Evolutionary conservation across 208 protist species (phyloP).

Genomic region (Leishmania turanica): DNA sequence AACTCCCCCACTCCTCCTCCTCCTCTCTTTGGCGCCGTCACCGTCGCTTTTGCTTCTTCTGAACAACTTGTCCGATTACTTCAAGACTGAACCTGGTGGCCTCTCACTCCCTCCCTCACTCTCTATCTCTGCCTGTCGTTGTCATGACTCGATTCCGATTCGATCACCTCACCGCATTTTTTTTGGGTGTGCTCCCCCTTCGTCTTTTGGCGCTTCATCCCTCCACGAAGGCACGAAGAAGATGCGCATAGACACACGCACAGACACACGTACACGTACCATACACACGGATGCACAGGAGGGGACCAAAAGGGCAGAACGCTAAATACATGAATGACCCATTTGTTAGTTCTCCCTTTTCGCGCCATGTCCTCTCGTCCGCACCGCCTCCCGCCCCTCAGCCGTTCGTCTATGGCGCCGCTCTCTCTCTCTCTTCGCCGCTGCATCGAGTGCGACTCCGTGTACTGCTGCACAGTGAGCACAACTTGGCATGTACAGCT

Average conservation of each 20-base stretch:
- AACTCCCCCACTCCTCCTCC: background rate
- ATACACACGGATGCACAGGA: background rate
- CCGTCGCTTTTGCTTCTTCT: background rate
- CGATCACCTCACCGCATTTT: background rate
- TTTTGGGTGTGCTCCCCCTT: background rate
- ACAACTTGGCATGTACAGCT: too few species aligned
- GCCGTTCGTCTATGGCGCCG: background rate
- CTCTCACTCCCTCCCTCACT: background rate
- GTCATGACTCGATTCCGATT: background rate
- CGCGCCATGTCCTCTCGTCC: background rate
- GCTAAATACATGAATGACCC: constrained; percentile 8
- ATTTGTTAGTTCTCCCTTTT: background rate
- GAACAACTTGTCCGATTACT: background rate
- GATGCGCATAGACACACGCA: background rate
- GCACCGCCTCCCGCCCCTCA: background rate
- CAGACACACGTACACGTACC: background rate
- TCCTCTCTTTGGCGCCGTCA: background rate
- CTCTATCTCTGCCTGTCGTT: background rate
- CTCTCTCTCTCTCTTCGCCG: background rate
- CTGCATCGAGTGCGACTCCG: background rate
- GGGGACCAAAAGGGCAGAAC: background rate
- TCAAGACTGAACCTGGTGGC: background rate
- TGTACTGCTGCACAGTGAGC: background rate
- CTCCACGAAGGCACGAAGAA: background rate
- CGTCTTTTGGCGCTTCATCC: background rate